Evolutionary conservation across 331 rosid species (phyloP), one percentile per base, ranked within the genome.

Genomic region (Ulmus americana): DNA sequence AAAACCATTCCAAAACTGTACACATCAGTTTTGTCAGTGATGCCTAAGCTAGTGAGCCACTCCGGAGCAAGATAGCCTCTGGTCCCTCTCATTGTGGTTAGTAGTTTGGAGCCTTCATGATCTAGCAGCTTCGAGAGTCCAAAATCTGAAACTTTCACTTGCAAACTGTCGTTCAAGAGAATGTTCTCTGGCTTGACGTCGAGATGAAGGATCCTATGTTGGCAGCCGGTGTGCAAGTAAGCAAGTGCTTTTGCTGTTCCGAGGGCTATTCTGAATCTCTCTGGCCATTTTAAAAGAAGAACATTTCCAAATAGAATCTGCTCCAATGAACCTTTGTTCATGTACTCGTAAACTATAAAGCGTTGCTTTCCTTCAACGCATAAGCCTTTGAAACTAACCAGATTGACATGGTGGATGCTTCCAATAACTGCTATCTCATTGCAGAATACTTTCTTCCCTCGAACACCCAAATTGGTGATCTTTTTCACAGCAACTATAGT

Each of bases 31-130:
- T 68, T 68, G 8, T 68, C 72, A 10, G 72, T 68, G 57, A 68
- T 68, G 7, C 64, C 72, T 10, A 18, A 48, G n/a, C 40, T 68
- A 13, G 64, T 68, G 2, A 68, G 64, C 72, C 72, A 68, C 50
- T 68, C 72, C 0, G 72, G 72, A 13, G 72, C 72, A 39, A 68
- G 63, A 46, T 68, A 68, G 22, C 72, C 72, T 18, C 72, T 45
- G 8, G 72, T 68, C n/a, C 72, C 72, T 55, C 64, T 56, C 72
- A 68, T 9, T 28, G 56, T 46, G 8, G 72, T 56, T 18, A 68
- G 7, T 5, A 68, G 57, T 45, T 47, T 46, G 12, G 69, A 64
- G 5, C 10, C 3, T 6, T 64, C 59, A 50, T 50, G 69, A 43
- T 38, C 55, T 16, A 64, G 49, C 15, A 64, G 20, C 49, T 50